Evolutionary conservation across 768 basidiomycete genomes (phyloP).

Genomic region (Tubosaeta sp.): DNA sequence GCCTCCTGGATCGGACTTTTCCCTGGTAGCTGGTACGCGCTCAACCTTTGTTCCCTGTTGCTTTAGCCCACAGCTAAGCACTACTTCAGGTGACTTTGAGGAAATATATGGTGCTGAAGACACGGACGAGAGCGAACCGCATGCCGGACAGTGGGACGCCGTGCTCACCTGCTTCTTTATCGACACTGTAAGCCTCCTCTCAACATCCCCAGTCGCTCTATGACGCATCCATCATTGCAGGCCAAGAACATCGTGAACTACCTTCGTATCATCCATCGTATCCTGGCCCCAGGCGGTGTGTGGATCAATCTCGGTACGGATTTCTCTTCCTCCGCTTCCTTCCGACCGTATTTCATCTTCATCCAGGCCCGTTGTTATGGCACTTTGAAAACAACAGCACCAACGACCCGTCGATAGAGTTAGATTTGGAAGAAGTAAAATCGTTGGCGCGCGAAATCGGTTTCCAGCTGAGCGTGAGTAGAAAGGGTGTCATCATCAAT

Average conservation of each 20-base stretch:
- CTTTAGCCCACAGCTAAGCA: not conserved
- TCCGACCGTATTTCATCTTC: not conserved
- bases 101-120: slow-evolving; percentile 74
- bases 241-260: slow-evolving; percentile 92
- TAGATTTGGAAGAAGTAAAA: slow-evolving; percentile 89
- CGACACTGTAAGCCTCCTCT: slow-evolving; percentile 63
- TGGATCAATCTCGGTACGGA: slow-evolving; percentile 83
- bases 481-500: no score
- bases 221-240: slow-evolving; percentile 38
- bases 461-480: slow-evolving; percentile 77
- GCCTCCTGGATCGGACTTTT: slow-evolving; percentile 63
- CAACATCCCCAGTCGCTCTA: not conserved
- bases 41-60: not conserved
- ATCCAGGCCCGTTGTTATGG: slow-evolving; percentile 91
- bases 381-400: slow-evolving; percentile 90
- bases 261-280: slow-evolving; percentile 76
- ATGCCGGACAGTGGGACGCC: slow-evolving; percentile 80
- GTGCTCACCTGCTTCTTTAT: slow-evolving; percentile 96
- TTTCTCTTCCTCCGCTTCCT: not conserved
- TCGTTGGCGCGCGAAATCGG: slow-evolving; percentile 66
- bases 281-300: slow-evolving; percentile 80
- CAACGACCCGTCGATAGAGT: slow-evolving; percentile 79
- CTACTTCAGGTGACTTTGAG: slow-evolving; percentile 77
- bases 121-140: slow-evolving; percentile 53
- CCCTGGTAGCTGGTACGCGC: slow-evolving; percentile 74